phyloP scores from a whole-genome alignment of 78 protist genomes.

The Chrysochromulina parva region DNA sequence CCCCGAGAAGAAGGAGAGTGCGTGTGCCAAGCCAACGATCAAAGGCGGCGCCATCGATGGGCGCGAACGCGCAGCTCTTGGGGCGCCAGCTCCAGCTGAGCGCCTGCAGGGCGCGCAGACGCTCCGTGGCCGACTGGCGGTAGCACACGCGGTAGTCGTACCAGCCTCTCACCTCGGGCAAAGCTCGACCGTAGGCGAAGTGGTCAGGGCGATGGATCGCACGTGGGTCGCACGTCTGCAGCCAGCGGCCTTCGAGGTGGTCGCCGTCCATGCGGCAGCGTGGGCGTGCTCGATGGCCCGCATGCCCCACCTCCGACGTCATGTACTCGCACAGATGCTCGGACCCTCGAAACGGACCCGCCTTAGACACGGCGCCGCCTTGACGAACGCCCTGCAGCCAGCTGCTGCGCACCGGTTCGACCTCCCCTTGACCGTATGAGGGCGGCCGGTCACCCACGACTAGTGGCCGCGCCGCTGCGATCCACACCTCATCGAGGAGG shows the following conservation, averaged over 20 bases:
- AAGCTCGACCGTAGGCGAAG: neutral
- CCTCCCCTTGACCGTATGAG: no score
- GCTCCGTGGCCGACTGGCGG: slow-evolving; percentile 6
- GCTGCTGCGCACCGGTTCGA: no score
- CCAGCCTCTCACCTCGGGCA: neutral
- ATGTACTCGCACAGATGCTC: neutral
- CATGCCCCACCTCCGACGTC: neutral
- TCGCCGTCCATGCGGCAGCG: slow-evolving; percentile 4
- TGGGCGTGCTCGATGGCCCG: neutral
- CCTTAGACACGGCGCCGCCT: no score
- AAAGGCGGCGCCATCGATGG: neutral
- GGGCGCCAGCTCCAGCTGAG: neutral
- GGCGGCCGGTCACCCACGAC: no score
- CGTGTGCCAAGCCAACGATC: neutral
- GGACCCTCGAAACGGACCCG: no score
- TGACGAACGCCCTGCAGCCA: no score
- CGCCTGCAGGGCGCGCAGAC: neutral
- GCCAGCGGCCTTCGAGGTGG: neutral
- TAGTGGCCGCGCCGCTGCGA: no score
- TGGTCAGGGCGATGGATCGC: neutral
- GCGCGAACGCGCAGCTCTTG: neutral
- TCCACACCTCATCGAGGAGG: no score
- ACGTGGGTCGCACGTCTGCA: slow-evolving; percentile 9
- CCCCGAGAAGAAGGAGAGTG: neutral
- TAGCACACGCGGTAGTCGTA: slow-evolving; percentile 9